Percentiles rank a stretch among this genome's conserved stretches.
Evolutionary conservation across 768 basidiomycete genomes (phyloP).

Genomic region (Rhizopogon vesiculosus): DNA sequence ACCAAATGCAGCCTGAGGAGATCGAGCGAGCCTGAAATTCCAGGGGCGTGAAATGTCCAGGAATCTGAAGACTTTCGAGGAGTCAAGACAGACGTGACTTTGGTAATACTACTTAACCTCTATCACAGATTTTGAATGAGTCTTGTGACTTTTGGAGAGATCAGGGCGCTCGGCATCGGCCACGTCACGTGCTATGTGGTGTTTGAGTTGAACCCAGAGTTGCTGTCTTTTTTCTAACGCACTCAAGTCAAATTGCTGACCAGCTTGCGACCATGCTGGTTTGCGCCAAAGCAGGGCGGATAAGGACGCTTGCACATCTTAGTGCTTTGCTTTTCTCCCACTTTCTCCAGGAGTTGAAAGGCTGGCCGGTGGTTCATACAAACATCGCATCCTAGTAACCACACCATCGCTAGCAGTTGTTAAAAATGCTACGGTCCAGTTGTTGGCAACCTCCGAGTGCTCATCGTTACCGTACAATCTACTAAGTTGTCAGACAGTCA

Average conservation of each 20-base stretch:
- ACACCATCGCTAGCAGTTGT: neutral
- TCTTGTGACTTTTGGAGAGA: no score
- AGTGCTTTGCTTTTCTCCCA: slow-evolving; percentile 24
- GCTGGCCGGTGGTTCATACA: slow-evolving; percentile 30
- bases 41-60: no score
- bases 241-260: slow-evolving; percentile 31
- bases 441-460: no score
- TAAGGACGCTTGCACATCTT: slow-evolving; percentile 22
- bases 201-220: neutral
- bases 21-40: no score
- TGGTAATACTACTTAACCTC: no score
- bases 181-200: slow-evolving; percentile 9
- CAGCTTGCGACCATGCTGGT: slow-evolving; percentile 17
- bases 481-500: neutral
- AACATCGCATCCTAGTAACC: neutral
- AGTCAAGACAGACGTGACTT: no score
- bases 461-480: neutral
- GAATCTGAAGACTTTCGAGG: no score
- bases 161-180: no score
- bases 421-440: neutral
- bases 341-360: slow-evolving; percentile 10
- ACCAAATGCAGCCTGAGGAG: no score
- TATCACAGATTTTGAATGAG: no score
- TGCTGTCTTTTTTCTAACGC: slow-evolving; percentile 14
- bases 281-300: slow-evolving; percentile 32